Evolutionary conservation across 1,284 basidiomycete genomes (phyloP), one percentile per base, ranked within the genome.

Genomic region (Malassezia obtusa): DNA sequence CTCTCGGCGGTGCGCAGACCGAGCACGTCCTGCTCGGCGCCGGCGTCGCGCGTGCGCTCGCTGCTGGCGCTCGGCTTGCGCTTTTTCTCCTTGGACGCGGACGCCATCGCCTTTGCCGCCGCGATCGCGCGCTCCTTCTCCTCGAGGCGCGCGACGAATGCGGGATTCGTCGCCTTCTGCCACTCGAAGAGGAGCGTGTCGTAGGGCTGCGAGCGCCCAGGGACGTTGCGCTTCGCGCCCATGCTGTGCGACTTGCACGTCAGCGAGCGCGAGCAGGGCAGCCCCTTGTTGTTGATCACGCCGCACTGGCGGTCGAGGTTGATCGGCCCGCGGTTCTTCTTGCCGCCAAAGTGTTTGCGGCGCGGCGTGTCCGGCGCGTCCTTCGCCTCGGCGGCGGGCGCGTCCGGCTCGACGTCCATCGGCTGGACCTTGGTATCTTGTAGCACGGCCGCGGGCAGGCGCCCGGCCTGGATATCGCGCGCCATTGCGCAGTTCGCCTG

Each of bases 191-290:
- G 54, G 10, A 98, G 81, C 50, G 85, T 84, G 68, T 96, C 91
- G 74, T 90, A 98, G 1, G 78, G 76, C 45, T 84, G 82, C 0
- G 87, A 87, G 9, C 94, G 86, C 26, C 89, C 89, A 61, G 82
- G 80, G 0, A 98, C 90, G 7, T 87, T 81, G 19, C 94, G 85
- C 75, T 98, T 98, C 24, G 89, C 87, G 28, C 89, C 89, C 86
- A 98, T 94, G 1, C 88, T 86, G 73, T 98, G 92, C 4, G 92
- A 90, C 76, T 98, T 98, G 80, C 92, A 98, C 0, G 92, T 96
- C 32, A 98, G 80, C 12, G 89, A 90, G 36, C 92, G 87, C n/a
- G 89, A 89, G 74, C 92, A 98, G 0, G 88, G 89, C 10, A 89
- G 78, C 40, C 82, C 82, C 74, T 95, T 95, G 77, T 95, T 91